These are phyloP conservation scores for Coemansia asiatica DNA, from an alignment of 192 early-diverging fungal genomes.

Conservation along the genomic window DNA sequence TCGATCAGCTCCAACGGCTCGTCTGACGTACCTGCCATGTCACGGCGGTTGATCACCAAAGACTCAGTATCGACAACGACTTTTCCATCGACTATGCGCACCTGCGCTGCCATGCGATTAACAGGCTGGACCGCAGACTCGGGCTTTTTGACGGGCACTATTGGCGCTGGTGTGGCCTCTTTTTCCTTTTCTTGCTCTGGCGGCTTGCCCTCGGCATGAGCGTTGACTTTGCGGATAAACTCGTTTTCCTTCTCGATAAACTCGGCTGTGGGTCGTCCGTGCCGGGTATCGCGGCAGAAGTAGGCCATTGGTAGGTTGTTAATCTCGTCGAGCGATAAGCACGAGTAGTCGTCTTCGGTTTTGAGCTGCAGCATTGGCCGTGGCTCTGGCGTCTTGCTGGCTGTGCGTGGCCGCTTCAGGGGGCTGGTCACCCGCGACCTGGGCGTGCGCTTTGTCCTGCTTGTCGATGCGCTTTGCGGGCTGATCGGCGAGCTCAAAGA, in stretches of 20 bases:
- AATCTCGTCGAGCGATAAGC: constrained; percentile 29
- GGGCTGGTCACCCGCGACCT: constrained; percentile 7
- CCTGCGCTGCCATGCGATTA: constrained; percentile 41
- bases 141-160: not conserved
- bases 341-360: constrained; percentile 28
- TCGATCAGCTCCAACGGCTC: constrained; percentile 50
- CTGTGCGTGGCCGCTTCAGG: constrained; percentile 26
- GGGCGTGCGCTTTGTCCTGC: constrained; percentile 4
- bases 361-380: constrained; percentile 28
- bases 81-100: constrained; percentile 52
- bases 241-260: constrained; percentile 48
- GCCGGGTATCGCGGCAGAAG: constrained; percentile 43
- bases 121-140: constrained; percentile 2
- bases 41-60: constrained; percentile 42
- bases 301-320: constrained; percentile 38
- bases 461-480: not conserved
- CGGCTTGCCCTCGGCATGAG: not conserved
- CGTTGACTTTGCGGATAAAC: constrained; percentile 29
- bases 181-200: not conserved
- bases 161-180: constrained; percentile 1
- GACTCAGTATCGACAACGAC: constrained; percentile 49
- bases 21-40: constrained; percentile 25
- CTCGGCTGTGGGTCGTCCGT: constrained; percentile 38
- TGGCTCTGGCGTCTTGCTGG: constrained; percentile 27
- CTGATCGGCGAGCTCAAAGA: constrained; percentile 29